Conservation (phyloP, 164 flowering plant species). For the Taxillus chinensis region DNA sequence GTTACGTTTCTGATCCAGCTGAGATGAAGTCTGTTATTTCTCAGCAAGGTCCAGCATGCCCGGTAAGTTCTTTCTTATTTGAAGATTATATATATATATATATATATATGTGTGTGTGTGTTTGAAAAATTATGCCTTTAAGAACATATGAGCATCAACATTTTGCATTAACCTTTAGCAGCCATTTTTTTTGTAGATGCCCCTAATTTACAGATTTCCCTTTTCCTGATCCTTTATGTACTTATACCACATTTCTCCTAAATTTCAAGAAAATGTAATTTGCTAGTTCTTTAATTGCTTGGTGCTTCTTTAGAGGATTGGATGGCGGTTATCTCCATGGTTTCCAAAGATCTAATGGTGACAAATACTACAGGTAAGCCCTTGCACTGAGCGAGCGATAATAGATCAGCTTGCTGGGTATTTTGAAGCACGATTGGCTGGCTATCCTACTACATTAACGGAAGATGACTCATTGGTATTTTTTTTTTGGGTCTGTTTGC, state of each 20-base stretch:
- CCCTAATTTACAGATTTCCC: too few species aligned
- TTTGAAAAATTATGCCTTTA: too few species aligned
- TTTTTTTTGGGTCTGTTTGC: background rate
- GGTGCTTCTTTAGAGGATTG: too few species aligned
- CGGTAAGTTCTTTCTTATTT: conserved; percentile 42
- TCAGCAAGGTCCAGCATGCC: conserved; percentile 88
- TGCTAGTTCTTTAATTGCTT: too few species aligned
- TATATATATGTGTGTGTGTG: too few species aligned
- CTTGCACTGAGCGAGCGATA: conserved; percentile 93
- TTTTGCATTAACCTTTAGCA: too few species aligned
- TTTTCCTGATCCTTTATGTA: too few species aligned
- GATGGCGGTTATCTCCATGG: background rate
- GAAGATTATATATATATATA: too few species aligned
- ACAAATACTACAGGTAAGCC: conserved; percentile 47
- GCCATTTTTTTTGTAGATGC: too few species aligned
- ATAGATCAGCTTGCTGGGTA: conserved; percentile 77
- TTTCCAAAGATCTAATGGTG: background rate
- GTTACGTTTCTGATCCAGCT: conserved; percentile 87
- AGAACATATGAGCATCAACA: too few species aligned
- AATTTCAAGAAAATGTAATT: background rate
- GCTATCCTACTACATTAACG: conserved; percentile 66
- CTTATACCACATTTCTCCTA: too few species aligned
- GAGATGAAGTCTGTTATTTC: conserved; percentile 95
- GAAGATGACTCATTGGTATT: conserved; percentile 81
- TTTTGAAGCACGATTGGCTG: conserved; percentile 55